Conservation (phyloP, 371 early-diverging fungal species). For the Mortierella polycephala region DNA sequence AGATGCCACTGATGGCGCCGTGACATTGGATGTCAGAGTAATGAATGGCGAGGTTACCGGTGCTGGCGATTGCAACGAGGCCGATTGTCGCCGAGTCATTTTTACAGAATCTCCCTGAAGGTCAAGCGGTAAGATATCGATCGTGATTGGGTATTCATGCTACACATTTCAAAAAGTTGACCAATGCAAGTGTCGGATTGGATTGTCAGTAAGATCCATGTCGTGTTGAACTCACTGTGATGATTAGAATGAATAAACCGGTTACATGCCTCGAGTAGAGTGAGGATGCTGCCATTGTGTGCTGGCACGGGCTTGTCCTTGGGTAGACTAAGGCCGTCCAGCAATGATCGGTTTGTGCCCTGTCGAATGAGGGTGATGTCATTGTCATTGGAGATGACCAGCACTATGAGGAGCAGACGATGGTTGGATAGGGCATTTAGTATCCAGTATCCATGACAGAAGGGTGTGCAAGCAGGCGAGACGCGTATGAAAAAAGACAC, state of each 20-base stretch:
- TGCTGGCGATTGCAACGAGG: neutral
- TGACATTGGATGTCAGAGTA: too few species aligned
- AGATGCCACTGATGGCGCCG: too few species aligned
- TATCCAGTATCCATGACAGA: too few species aligned
- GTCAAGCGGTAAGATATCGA: neutral
- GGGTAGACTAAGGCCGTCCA: constrained; percentile 13
- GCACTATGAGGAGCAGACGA: constrained; percentile 2
- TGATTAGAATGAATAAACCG: neutral
- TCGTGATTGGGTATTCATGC: constrained; percentile 8
- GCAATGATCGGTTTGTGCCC: constrained; percentile 32
- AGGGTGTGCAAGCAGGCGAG: neutral
- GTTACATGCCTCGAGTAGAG: constrained; percentile 34
- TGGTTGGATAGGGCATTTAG: neutral
- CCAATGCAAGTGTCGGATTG: neutral
- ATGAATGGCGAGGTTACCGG: neutral
- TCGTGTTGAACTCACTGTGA: too few species aligned
- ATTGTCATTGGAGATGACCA: constrained; percentile 4
- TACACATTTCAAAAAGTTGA: neutral
- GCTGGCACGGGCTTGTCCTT: constrained; percentile 19
- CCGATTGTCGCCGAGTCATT: neutral
- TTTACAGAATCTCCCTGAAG: too few species aligned
- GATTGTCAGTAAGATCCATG: too few species aligned
- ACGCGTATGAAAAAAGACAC: neutral
- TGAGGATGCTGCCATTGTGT: constrained; percentile 6
- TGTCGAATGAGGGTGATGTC: constrained; percentile 18